These are phyloP conservation scores for Madurella mycetomatis DNA, from an alignment of 2,329 filamentous ascomycete genomes.

Conservation along the genomic window DNA sequence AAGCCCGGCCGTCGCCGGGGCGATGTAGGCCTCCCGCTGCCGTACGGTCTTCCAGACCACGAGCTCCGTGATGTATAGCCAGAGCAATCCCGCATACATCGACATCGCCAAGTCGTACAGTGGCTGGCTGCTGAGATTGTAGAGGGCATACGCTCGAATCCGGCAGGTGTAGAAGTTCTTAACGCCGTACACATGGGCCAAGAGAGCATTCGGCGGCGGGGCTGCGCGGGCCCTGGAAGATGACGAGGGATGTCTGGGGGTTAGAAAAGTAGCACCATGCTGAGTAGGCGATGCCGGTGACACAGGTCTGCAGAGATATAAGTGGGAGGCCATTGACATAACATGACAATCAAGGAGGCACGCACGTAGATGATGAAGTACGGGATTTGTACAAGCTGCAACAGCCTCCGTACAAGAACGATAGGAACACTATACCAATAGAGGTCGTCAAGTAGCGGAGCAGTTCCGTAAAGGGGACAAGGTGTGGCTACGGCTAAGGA, in stretches of 20 bases:
- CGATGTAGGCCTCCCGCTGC: conserved; percentile 22
- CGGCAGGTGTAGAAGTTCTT: conserved; percentile 35
- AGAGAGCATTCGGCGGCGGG: conserved; percentile 27
- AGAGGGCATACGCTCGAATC: conserved; percentile 34
- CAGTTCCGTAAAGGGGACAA: too few species aligned
- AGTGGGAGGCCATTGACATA: too few species aligned
- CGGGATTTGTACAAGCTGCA: too few species aligned
- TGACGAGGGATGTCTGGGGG: neutral
- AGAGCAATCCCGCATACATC: conserved; percentile 32
- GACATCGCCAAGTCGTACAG: conserved; percentile 31
- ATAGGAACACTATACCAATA: too few species aligned
- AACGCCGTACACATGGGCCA: conserved; percentile 33
- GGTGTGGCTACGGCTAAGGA: too few species aligned
- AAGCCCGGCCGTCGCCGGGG: conserved; percentile 22
- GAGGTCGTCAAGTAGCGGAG: too few species aligned
- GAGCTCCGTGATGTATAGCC: conserved; percentile 28
- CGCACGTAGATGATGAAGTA: too few species aligned
- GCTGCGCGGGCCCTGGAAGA: conserved; percentile 29
- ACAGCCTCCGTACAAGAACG: too few species aligned
- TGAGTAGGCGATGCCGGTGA: neutral
- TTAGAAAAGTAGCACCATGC: neutral
- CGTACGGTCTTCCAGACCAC: conserved; percentile 27
- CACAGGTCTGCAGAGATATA: neutral
- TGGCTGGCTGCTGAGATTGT: conserved; percentile 30
- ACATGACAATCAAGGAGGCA: too few species aligned